These are phyloP conservation scores for Ailanthus altissimus DNA, from an alignment of 345 rosid genomes.

Conservation along the genomic window DNA sequence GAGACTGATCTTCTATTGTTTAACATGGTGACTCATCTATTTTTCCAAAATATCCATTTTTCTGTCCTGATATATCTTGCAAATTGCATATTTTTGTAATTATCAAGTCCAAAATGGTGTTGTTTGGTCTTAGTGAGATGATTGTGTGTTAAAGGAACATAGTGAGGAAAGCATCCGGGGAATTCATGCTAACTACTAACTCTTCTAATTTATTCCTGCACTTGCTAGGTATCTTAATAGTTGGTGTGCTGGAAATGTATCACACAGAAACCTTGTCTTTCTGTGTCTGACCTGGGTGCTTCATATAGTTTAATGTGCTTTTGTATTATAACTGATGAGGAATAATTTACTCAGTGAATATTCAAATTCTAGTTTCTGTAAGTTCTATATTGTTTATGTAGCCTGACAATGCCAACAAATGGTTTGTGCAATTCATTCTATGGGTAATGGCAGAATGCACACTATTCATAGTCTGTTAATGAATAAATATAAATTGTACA, in stretches of 20 bases:
- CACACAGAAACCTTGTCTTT: neutral
- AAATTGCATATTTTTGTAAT: neutral
- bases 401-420: neutral
- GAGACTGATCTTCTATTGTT: neutral
- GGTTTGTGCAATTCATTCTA: neutral
- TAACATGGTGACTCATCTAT: neutral
- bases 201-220: neutral
- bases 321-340: neutral
- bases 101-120: neutral
- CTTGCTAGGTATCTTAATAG: neutral
- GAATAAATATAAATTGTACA: neutral
- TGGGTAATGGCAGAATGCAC: neutral
- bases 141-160: neutral
- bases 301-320: neutral
- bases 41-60: neutral
- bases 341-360: neutral
- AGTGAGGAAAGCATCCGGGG: neutral
- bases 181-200: neutral
- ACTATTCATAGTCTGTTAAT: neutral
- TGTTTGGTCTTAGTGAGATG: neutral
- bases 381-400: neutral
- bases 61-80: neutral
- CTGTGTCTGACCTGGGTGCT: neutral
- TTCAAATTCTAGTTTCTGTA: neutral
- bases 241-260: neutral